Conservation (phyloP, 2,329 filamentous ascomycete genomes). For the Pseudogymnoascus sp. region DNA sequence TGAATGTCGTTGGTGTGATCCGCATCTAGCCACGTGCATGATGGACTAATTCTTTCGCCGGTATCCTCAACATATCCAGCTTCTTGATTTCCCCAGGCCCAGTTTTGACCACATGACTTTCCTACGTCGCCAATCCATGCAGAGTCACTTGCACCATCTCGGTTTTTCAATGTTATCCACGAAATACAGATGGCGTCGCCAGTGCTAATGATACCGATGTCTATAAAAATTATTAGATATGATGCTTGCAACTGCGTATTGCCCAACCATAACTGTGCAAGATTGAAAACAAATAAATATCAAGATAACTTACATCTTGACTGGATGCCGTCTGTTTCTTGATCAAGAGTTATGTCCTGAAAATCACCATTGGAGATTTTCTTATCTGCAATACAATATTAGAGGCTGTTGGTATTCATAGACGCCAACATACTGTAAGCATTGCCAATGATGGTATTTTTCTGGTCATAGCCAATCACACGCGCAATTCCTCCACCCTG, state of each 20-base stretch:
- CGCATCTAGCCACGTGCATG: not conserved
- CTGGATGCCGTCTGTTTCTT: not conserved
- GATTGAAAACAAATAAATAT: not conserved
- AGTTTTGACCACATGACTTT: not conserved
- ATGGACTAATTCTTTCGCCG: not conserved
- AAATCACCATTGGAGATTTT: not conserved
- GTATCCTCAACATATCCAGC: not conserved
- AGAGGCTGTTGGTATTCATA: not conserved
- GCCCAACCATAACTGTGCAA: not conserved
- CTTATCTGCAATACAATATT: not conserved
- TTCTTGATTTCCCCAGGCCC: not conserved
- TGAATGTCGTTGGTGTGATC: not conserved
- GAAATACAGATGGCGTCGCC: not conserved
- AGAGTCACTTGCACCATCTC: slow-evolving; percentile 1
- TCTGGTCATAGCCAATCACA: not conserved
- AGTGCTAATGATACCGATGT: not conserved
- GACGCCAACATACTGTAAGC: not conserved
- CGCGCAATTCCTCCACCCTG: not conserved
- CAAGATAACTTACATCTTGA: not conserved
- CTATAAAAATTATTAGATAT: not conserved
- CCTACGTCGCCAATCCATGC: not conserved
- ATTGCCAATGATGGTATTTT: not conserved
- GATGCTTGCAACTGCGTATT: not conserved
- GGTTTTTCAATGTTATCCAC: not conserved
- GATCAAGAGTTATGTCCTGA: not conserved